Base-by-base conservation (phyloP, 371 early-diverging fungal genomes). In the Mortierella sp. region DNA sequence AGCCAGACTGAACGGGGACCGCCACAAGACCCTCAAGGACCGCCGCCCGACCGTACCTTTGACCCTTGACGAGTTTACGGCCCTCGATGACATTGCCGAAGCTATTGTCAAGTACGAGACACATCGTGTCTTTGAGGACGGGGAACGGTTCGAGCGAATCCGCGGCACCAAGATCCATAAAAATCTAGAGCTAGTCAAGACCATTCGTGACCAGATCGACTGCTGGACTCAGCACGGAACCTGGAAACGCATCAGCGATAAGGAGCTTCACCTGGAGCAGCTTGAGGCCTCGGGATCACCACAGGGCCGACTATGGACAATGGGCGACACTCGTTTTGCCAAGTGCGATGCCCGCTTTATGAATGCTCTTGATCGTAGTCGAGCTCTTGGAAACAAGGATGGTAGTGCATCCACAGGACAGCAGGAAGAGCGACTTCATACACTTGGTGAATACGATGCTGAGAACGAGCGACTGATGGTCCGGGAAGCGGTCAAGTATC, bases 401-500 rank as follows among this genome's bases (percentile, higher is more conserved):
- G 53, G 25, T 23, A 53, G 6, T 7, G 26, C 26, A 21, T 50
- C 50, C 21, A 14, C 16, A 4, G 50, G 21, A 2, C n/a, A 50
- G 3, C n/a, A 50, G 16, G 50, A 50, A 50, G 50, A 50, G 21
- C n/a, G 72, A 43, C 62, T 62, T 12, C 59, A 58, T 37, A 29
- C 51, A 11, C 43, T 68, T 52, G 68, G 68, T 11, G 68, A 68
- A 12, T 67, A 52, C 25, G 71, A 76, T 48, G 45, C 44, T 7
- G 28, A 29, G n/a, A 7, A 71, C n/a, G 58, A 51, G 4, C 77
- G 68, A 7, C 57, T 64, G 48, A 55, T 72, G 7, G 77, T 77
- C 4, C 68, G 77, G 1, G 77, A 77, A 53, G 77, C 77, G 1
- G 68, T 68, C 68, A 77, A 77, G 60, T 77, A 72, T 30, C 60